phyloP scores from a whole-genome alignment of 2,329 filamentous ascomycete genomes.

The Akanthomyces muscarius region DNA sequence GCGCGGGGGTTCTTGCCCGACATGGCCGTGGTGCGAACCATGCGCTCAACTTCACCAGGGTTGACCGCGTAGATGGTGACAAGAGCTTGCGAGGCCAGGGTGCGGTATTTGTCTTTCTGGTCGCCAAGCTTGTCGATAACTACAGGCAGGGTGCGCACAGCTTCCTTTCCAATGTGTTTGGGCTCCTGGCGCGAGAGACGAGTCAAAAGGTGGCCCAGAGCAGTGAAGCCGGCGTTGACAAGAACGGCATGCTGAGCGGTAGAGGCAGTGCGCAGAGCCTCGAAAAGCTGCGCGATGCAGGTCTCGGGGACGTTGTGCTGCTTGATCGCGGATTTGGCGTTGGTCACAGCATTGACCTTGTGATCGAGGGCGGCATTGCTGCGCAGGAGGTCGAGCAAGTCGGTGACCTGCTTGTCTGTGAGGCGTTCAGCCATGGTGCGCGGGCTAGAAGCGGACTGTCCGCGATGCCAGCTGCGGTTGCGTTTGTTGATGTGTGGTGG shows the following conservation, averaged over 20 bases:
- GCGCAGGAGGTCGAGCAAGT: constrained; percentile 49
- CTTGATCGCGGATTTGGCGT: constrained; percentile 84
- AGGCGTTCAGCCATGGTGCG: constrained; percentile 52
- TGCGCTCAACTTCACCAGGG: constrained; percentile 70
- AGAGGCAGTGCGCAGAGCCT: constrained; percentile 73
- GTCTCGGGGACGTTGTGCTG: constrained; percentile 82
- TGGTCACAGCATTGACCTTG: constrained; percentile 67
- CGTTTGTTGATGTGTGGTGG: not conserved
- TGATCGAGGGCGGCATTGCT: constrained; percentile 64
- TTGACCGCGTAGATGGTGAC: constrained; percentile 70
- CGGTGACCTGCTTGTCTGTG: constrained; percentile 54
- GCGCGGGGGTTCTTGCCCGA: constrained; percentile 75
- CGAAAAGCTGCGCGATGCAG: constrained; percentile 70
- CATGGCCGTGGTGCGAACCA: constrained; percentile 74
- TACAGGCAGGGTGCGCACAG: constrained; percentile 65
- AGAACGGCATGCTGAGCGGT: constrained; percentile 72
- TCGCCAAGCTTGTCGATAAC: constrained; percentile 85
- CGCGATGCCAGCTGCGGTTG: not conserved
- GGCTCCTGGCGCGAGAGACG: constrained; percentile 82
- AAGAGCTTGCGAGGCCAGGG: constrained; percentile 69
- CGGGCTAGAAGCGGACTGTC: not conserved
- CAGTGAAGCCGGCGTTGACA: constrained; percentile 79
- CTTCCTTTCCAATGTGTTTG: constrained; percentile 66
- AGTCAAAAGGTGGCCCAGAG: constrained; percentile 81
- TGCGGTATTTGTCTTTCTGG: constrained; percentile 77